Conservation (phyloP, 495 filamentous ascomycete genomes). For the Aspergillus avenaceus region DNA sequence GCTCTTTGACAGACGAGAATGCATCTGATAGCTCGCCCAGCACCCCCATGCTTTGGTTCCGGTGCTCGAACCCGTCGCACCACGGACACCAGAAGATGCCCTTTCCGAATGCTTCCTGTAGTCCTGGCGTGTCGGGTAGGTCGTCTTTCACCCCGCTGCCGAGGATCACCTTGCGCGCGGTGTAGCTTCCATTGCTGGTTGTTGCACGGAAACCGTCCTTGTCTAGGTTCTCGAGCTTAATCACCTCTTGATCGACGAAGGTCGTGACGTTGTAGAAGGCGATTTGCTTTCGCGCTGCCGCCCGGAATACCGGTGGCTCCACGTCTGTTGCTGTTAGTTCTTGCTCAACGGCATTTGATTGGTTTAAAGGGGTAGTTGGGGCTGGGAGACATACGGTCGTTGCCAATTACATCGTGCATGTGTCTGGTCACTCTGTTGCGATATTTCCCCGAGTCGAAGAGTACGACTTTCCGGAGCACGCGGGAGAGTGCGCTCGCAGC, state of each 20-base stretch:
- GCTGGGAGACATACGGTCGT: background rate
- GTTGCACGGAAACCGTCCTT: slow-evolving; percentile 9
- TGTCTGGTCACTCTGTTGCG: background rate
- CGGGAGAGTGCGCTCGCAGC: background rate
- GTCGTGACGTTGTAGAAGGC: slow-evolving; percentile 1
- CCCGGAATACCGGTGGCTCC: background rate
- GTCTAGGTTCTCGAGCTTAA: slow-evolving; percentile 4
- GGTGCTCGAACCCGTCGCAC: slow-evolving; percentile 48
- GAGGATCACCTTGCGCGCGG: slow-evolving; percentile 32
- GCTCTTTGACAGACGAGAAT: slow-evolving; percentile 5
- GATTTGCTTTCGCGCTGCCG: background rate
- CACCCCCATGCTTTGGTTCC: slow-evolving; percentile 36
- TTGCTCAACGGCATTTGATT: background rate
- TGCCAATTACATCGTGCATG: background rate
- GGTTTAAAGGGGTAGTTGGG: too few relatives aligned
- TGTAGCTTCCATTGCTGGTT: slow-evolving; percentile 3
- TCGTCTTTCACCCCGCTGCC: slow-evolving; percentile 44
- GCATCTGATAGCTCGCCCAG: slow-evolving; percentile 26
- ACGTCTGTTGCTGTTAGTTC: background rate
- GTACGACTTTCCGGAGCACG: background rate
- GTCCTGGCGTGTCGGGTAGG: slow-evolving; percentile 34
- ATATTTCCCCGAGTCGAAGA: background rate
- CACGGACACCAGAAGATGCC: slow-evolving; percentile 49
- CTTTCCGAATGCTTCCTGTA: slow-evolving; percentile 40
- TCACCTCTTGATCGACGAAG: slow-evolving; percentile 6